Base-by-base conservation (phyloP, 768 basidiomycete genomes). In the Russula virescens region DNA sequence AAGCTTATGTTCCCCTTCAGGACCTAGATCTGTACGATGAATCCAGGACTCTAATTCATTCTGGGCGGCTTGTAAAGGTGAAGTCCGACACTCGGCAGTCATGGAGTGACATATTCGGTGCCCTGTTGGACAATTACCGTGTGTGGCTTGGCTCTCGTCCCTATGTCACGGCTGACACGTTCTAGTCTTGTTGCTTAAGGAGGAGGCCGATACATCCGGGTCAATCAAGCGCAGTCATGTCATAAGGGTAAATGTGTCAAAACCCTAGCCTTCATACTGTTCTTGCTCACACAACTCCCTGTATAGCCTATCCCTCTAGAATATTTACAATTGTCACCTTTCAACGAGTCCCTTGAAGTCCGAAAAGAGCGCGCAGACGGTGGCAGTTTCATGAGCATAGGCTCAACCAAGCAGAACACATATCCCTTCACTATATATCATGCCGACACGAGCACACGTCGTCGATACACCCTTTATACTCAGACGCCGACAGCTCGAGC, bases 11-110 rank as follows among this genome's bases (percentile, higher is more conserved):
- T 25, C 53, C 25, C 57, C 31, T 40, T 28, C 63, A 94, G 92
- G 91, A 95, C 67, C 79, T 96, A 79, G 91, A 92, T 68, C 75
- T 91, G 28, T 86, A 87, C 64, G 83, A 88, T 63, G 86, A 91
- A 53, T 86, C 83, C 49, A 80, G 94, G 38, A 86, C 86, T 25
- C 70, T 95, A 50, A 77, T 90, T 3, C 79, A 89, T 72, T 79
- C 84, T 4, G 87, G 88, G 7, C 75, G 82, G 19, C 78, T 94
- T 19, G 79, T 79, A 62, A 77, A 81, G 58, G 79, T 78, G 55
- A 80, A 83, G 58, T 81, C 82, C 0, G 91, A 93, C 25, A 83
- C 83, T 9, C 83, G 86, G 73, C 80, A 83, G 66, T 81, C 82
- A 45, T 94, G 93, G 92, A 77, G 73, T 34, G 87, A 90, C 62